These are phyloP conservation scores for Zizania palustris DNA, from an alignment of 202 grass and related monocot species.

Conservation along the genomic window DNA sequence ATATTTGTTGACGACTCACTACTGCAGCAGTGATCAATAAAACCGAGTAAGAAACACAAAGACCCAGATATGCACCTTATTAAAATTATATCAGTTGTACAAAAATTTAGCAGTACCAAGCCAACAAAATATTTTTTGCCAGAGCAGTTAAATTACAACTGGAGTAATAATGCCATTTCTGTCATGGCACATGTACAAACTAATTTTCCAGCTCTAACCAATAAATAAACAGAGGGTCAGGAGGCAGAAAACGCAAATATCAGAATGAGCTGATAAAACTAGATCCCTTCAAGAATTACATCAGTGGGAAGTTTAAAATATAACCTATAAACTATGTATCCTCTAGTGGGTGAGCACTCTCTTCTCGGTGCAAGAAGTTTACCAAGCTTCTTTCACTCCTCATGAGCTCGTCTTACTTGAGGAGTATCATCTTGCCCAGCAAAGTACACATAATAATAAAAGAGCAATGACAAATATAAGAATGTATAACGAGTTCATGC, in stretches of 20 bases:
- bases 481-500: conserved; percentile 73
- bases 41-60: background rate
- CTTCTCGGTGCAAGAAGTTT: background rate
- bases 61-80: conserved; percentile 19
- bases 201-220: conserved; percentile 33
- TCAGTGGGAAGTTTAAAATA: conserved; percentile 19
- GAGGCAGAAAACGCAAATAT: conserved; percentile 12
- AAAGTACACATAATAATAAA: conserved; percentile 70
- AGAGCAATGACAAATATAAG: conserved; percentile 71
- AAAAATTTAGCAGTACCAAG: conserved; percentile 16
- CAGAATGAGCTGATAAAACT: conserved; percentile 38
- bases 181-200: conserved; percentile 27
- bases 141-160: conserved; percentile 23
- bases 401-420: conserved; percentile 55
- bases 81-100: conserved; percentile 37
- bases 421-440: conserved; percentile 64
- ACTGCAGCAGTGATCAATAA: background rate
- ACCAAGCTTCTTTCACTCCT: conserved; percentile 46
- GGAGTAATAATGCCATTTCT: conserved; percentile 1
- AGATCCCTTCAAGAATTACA: conserved; percentile 21
- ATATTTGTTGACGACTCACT: no score
- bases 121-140: conserved; percentile 32
- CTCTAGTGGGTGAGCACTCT: conserved; percentile 31
- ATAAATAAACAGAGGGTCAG: conserved; percentile 10
- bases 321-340: conserved; percentile 21